Evolutionary conservation across 129 eudicot genomes (phyloP), one percentile per base, ranked within the genome.

Genomic region (Solidago caesia): DNA sequence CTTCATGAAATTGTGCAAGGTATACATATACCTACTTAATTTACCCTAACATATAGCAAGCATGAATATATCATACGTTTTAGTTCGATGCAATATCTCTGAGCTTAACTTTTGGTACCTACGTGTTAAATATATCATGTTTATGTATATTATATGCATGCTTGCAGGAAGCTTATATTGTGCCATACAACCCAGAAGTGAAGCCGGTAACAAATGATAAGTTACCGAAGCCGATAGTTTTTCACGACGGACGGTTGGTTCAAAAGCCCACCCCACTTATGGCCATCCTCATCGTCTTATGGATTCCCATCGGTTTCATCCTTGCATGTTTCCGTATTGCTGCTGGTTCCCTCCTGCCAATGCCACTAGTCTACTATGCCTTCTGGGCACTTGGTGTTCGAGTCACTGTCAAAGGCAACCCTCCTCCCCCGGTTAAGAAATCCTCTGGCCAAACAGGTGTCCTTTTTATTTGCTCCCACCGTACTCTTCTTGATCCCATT

Each of bases 241-340:
- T 89, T 82, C 96, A 89, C 14, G 96, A 89, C n/a, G 96, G 96
- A 16, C 86, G 96, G 16, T 79, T 89, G 1, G 96, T 86, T 33
- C 87, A 82, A 57, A 86, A 86, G 77, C 91, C 89, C 2, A 80
- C 84, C 44, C 96, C 91, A 0, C 39, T 89, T 42, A 77, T 75
- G 69, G 85, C 95, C 10, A 71, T 89, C 64, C 77, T 89, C 82
- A 84, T 44, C 55, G 43, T 89, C 47, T 79, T 89, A 5, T 86
- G 95, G 91, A 81, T 84, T 6, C 95, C 95, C 0, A 68, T 86
- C 0, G 95, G 88, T 13, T 85, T 89, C 68, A 58, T 74, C 60
- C 87, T 88, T 0, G 86, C 91, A 1, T 84, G 88, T 65, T 64
- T 89, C 39, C 84, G 95, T 10, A 82, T 89, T 3, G 88, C 91